These are phyloP conservation scores for Saccharomyces hybrid DNA, from an alignment of 1,139 yeast genomes.

Conservation along the genomic window DNA sequence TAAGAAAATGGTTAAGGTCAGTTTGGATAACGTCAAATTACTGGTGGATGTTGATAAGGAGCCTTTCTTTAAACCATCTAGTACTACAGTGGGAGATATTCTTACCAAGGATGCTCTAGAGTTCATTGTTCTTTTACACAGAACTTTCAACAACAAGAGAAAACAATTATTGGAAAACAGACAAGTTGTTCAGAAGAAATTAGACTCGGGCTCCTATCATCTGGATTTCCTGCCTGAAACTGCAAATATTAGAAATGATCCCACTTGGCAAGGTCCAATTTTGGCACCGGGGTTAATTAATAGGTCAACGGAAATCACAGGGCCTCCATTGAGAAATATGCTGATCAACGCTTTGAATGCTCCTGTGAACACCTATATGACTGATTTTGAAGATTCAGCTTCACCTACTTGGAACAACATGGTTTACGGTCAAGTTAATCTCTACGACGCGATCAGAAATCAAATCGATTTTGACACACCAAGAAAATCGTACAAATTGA, in stretches of 20 bases:
- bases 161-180: constrained; percentile 52
- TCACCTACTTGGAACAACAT: constrained; percentile 93
- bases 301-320: constrained; percentile 79
- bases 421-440: constrained; percentile 83
- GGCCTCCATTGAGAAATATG: constrained; percentile 88
- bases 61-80: constrained; percentile 52
- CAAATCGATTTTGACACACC: constrained; percentile 50
- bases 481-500: constrained; percentile 43
- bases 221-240: constrained; percentile 59
- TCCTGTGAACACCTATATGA: constrained; percentile 85
- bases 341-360: constrained; percentile 88
- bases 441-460: constrained; percentile 78
- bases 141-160: constrained; percentile 58
- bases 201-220: constrained; percentile 53
- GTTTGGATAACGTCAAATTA: constrained; percentile 55
- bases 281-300: constrained; percentile 61
- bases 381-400: constrained; percentile 90
- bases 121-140: constrained; percentile 62
- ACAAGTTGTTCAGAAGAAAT: constrained; percentile 46
- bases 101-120: constrained; percentile 54
- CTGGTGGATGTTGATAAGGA: constrained; percentile 53
- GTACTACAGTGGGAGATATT: constrained; percentile 40
- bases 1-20: constrained; percentile 20
- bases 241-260: constrained; percentile 54
- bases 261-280: constrained; percentile 63